A percentile compares a stretch with the other conserved stretches of the same genome.
Evolutionary conservation across 108 stramenopile genomes (phyloP).

Genomic region (Epipyxis sp.): DNA sequence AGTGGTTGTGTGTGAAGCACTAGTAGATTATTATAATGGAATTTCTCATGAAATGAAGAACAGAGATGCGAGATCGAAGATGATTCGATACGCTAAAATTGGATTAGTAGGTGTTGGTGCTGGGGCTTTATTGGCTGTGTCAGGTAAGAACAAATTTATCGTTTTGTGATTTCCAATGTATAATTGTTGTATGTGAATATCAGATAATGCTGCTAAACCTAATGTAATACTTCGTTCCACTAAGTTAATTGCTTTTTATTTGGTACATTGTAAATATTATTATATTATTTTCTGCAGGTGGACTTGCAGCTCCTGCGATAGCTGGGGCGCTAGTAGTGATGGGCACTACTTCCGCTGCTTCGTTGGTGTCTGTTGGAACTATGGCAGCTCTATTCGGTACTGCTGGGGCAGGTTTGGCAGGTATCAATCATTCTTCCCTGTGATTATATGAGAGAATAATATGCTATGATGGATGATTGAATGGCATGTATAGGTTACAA

Average conservation of each 20-base stretch:
- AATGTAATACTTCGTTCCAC: too few relatives aligned
- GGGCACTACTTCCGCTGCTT: constrained; percentile 8
- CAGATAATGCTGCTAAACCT: too few relatives aligned
- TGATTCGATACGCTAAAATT: constrained; percentile 6
- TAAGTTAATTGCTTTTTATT: too few relatives aligned
- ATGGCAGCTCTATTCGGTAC: neutral
- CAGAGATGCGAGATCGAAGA: neutral
- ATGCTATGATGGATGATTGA: too few relatives aligned
- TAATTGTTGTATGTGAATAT: too few relatives aligned
- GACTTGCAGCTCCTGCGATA: constrained; percentile 12
- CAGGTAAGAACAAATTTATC: too few relatives aligned
- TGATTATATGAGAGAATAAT: too few relatives aligned
- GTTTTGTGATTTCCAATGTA: too few relatives aligned
- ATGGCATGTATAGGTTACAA: too few relatives aligned
- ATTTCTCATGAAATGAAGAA: neutral
- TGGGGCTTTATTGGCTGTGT: neutral
- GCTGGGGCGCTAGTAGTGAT: constrained; percentile 9
- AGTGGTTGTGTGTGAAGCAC: neutral
- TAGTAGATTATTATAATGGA: neutral
- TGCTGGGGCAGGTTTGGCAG: constrained; percentile 2
- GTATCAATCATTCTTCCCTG: too few relatives aligned
- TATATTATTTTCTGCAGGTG: too few relatives aligned
- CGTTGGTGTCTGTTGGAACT: neutral
- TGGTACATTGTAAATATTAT: too few relatives aligned
- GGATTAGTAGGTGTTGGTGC: neutral